These are phyloP conservation scores for Sclerotiophoma versabilis DNA, from an alignment of 2,329 filamentous ascomycete species.

Conservation along the genomic window DNA sequence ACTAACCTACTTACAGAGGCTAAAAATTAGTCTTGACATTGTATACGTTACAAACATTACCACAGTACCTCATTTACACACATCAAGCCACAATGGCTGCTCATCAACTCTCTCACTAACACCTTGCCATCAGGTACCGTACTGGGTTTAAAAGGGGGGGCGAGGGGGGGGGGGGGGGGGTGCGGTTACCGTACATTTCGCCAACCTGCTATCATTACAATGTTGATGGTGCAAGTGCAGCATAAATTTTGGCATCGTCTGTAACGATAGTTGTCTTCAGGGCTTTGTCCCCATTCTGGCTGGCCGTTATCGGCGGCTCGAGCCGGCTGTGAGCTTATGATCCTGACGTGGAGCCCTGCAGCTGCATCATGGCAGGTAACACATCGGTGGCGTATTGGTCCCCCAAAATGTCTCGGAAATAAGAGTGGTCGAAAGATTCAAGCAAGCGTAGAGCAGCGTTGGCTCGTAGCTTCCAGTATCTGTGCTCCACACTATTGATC, in stretches of 20 bases:
- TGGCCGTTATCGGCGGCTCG: background rate
- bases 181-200: too few relatives aligned
- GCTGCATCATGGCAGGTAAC: background rate
- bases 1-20: too few relatives aligned
- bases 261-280: background rate
- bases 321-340: background rate
- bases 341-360: background rate
- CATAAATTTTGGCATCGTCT: background rate
- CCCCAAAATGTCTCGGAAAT: constrained; percentile 6
- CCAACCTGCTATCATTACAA: too few relatives aligned
- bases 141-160: too few relatives aligned
- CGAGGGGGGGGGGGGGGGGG: too few relatives aligned
- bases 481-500: background rate
- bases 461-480: background rate
- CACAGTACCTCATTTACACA: too few relatives aligned
- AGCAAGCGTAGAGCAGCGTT: background rate
- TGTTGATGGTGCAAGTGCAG: background rate
- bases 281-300: background rate
- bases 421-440: constrained; percentile 11
- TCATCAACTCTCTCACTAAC: too few relatives aligned
- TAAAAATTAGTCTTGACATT: too few relatives aligned
- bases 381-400: background rate
- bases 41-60: too few relatives aligned
- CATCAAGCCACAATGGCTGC: too few relatives aligned
- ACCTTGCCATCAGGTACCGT: too few relatives aligned